Evolutionary conservation across 2,329 filamentous ascomycete genomes (phyloP), one percentile per base, ranked within the genome.

Genomic region (Cytospora leucostoma): DNA sequence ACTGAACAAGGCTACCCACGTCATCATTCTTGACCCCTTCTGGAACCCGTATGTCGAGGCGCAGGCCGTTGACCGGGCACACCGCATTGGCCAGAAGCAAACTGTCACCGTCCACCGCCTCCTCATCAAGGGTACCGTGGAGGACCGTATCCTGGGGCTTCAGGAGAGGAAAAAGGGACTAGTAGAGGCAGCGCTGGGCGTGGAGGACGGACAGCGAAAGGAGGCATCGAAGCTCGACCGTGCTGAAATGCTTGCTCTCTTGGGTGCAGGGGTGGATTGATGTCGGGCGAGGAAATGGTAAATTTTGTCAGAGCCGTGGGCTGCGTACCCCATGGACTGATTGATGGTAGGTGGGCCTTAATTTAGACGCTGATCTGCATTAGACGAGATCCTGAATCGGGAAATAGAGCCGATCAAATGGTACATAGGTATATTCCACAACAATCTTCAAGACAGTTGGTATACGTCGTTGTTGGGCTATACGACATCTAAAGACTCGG

Each of bases 31-130:
- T 70, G 92, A 96, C 72, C 92, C 92, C 0, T 95, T 94, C 76
- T 96, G 91, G 91, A 96, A 96, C 67, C 92, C 92, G 0, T 95
- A 89, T 71, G 88, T 94, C 52, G 92, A 96, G 75, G 91, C 92
- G 74, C 92, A 96, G 75, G 92, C 92, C 6, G 88, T 96, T 56
- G 92, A 95, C 73, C 88, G 92, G 21, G 90, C 92, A 4, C 89
- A 96, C 74, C 88, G 92, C 15, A 92, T 96, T 68, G 92, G 92
- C 0, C 92, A 96, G 75, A 77, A 80, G 66, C 81, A 82, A 4
- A 78, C 86, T 7, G 92, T 96, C 7, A 83, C 85, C 59, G 88
- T 96, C 2, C 91, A 96, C 73, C 87, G 91, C 2, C 83, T 96
- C 21, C 77, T 96, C 2, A 85, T 93, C 4, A 74, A 85, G 67